These are phyloP conservation scores for Boletus sp. DNA, from an alignment of 768 basidiomycete genomes.

Conservation along the genomic window DNA sequence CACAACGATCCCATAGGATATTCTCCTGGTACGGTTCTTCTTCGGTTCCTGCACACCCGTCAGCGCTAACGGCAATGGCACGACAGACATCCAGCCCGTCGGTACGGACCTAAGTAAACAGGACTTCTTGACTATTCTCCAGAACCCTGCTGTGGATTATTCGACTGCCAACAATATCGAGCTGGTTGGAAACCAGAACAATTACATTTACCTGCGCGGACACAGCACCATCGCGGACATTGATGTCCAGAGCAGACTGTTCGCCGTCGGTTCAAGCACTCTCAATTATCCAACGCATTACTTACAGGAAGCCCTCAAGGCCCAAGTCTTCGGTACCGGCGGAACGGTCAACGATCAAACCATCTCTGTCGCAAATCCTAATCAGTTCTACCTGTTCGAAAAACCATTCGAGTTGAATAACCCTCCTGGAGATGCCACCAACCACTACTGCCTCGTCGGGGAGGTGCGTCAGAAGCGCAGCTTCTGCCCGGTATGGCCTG, in stretches of 20 bases:
- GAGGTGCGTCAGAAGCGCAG: constrained; percentile 12
- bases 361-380: background rate
- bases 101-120: background rate
- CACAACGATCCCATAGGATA: background rate
- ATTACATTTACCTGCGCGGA: constrained; percentile 9
- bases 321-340: background rate
- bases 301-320: background rate
- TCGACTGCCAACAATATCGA: background rate
- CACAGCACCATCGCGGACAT: constrained; percentile 10
- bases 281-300: constrained; percentile 1
- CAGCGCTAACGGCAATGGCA: background rate
- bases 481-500: background rate
- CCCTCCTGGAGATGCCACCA: background rate
- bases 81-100: constrained; percentile 6
- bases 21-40: constrained; percentile 1
- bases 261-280: background rate
- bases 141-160: background rate
- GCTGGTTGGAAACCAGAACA: constrained; percentile 3
- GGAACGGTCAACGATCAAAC: background rate
- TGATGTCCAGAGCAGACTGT: constrained; percentile 7
- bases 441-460: constrained; percentile 7
- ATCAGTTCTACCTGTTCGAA: constrained; percentile 7
- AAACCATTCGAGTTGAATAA: background rate
- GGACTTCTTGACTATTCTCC: background rate
- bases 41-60: background rate